These are phyloP conservation scores for Trypanosoma scelopori DNA, from an alignment of 208 protist genomes.

Conservation along the genomic window DNA sequence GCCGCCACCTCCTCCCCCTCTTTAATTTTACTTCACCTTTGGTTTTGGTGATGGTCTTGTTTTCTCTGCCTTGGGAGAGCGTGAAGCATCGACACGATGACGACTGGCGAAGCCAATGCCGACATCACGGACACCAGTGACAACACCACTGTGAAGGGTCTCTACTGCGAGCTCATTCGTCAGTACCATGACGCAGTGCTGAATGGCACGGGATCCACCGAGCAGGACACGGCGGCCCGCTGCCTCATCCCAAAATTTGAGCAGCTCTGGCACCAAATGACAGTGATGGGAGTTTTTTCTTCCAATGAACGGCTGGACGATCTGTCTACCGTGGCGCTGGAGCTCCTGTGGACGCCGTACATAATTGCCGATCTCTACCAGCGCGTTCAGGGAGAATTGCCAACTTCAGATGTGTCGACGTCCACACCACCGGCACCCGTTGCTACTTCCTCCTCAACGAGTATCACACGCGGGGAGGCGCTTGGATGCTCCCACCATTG, in stretches of 20 bases:
- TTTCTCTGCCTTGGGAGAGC: background rate
- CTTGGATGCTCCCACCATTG: conserved; percentile 66
- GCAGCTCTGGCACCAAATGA: conserved; percentile 63
- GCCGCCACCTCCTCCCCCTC: conserved; percentile 9
- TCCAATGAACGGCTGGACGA: conserved; percentile 83
- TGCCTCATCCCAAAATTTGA: conserved; percentile 60
- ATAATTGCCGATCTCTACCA: conserved; percentile 85
- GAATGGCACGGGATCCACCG: conserved; percentile 2
- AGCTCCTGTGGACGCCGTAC: conserved; percentile 85
- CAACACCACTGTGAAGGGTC: conserved; percentile 56
- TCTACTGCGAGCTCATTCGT: conserved; percentile 53
- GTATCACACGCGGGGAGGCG: conserved; percentile 60
- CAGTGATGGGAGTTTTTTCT: conserved; percentile 65
- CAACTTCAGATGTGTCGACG: conserved; percentile 9
- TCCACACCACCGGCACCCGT: background rate
- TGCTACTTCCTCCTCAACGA: background rate
- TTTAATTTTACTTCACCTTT: conserved; percentile 1
- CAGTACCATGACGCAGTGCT: conserved; percentile 36
- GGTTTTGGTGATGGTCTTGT: background rate
- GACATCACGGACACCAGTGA: background rate
- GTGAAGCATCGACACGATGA: too few relatives aligned
- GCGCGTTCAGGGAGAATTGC: conserved; percentile 48
- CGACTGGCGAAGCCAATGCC: background rate
- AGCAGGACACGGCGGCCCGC: conserved; percentile 31
- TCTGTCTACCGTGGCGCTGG: conserved; percentile 74